Evolutionary conservation across 176 grass and related monocot species (phyloP).

Genomic region (Ensete ventricosum): DNA sequence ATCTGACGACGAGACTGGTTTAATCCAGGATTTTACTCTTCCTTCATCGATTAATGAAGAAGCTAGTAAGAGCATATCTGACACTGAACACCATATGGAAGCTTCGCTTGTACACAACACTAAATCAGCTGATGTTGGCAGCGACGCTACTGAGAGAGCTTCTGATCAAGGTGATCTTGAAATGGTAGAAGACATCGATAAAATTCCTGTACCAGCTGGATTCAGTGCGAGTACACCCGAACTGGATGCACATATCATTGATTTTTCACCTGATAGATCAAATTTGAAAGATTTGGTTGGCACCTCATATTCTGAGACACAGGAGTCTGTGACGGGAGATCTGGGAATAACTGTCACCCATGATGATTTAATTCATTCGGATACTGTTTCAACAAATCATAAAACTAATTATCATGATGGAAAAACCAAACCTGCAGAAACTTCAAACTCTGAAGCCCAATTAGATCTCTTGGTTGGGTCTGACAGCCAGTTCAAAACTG

Average conservation of each 20-base stretch:
- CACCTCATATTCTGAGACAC: not conserved
- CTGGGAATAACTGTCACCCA: not conserved
- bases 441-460: slow-evolving; percentile 21
- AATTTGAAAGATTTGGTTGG: slow-evolving; percentile 3
- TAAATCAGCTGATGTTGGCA: not conserved
- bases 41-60: slow-evolving; percentile 12
- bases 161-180: slow-evolving; percentile 19
- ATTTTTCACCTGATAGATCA: not conserved
- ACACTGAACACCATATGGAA: not conserved
- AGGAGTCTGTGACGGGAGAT: not conserved
- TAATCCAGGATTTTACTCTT: slow-evolving; percentile 5
- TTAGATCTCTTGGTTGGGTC: not conserved
- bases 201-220: not conserved
- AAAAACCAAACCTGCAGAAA: slow-evolving; percentile 25
- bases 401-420: slow-evolving; percentile 14
- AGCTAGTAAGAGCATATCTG: not conserved
- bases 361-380: not conserved
- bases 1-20: slow-evolving; percentile 7
- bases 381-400: not conserved
- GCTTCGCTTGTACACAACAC: not conserved
- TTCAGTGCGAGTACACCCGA: not conserved
- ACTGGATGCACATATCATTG: not conserved
- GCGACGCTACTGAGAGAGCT: not conserved
- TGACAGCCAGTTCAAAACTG: slow-evolving; percentile 19
- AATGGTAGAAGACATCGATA: slow-evolving; percentile 17